Base-by-base conservation (phyloP, 139 green algal genomes). In the Closterium sp. region DNA sequence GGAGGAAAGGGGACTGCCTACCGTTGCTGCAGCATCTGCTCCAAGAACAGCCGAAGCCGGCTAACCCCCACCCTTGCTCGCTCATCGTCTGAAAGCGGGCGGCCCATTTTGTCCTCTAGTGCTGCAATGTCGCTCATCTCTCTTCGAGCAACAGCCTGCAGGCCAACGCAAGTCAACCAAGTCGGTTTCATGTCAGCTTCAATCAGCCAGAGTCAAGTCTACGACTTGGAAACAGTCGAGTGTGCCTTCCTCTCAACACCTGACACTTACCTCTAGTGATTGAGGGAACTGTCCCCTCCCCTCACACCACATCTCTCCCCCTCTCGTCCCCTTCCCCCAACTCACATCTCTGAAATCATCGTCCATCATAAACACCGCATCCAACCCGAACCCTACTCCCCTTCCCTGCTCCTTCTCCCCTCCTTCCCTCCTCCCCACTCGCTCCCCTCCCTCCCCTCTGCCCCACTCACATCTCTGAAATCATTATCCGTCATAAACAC, bases 401-500 rank as follows among this genome's bases (percentile, higher is more conserved):
- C 42, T 62, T 24, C 62, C 62, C 10, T 79, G 24, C 27, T 1
- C 17, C 62, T 79, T 79, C 85, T 29, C 85, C 29, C 32, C 29
- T 22, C 29, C 85, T 11, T 22, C 10, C 22, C 85, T 24, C 62
- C 19, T 24, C 62, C 62, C 2, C 42, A 4, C 9, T n/a, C 13
- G 24, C 4, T 10, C 6, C 27, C 85, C 28, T 7, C 21, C 19
- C 30, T 10, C 45, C 31, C 27, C 13, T 22, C 27, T 3, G 1
- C n/a, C 19, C 28, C 88, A 87, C 91, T 32, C 31, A 93, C 91
- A 88, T 92, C 95, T 19, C 97, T 92, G 96, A 99, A 99, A 88
- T 98, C 95, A 29, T 99, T 97, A 87, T 99, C 98, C 86, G 94
- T 97, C 87, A 95, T 94, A 94, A 98, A 98, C 11, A 97, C 94